These are phyloP conservation scores for Syncephalastrum contaminatum DNA, from an alignment of 371 early-diverging fungal species.

Conservation along the genomic window DNA sequence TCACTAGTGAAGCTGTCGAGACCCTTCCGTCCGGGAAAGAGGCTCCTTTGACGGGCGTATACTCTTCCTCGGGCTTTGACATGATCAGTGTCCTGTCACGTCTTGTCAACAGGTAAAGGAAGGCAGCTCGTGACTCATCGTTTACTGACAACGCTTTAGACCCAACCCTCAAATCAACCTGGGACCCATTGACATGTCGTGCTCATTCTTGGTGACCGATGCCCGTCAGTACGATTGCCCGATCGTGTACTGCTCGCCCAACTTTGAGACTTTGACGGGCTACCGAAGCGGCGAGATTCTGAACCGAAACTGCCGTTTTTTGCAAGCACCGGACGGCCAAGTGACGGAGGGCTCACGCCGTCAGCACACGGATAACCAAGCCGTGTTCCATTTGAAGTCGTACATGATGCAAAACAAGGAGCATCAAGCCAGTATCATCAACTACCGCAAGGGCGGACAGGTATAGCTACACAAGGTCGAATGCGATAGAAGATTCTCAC, in stretches of 20 bases:
- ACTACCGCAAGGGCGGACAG: conserved; percentile 69
- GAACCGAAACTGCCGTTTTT: conserved; percentile 69
- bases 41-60: conserved; percentile 31
- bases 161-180: conserved; percentile 62
- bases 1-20: no score
- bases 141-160: conserved; percentile 12
- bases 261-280: conserved; percentile 67
- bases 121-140: neutral
- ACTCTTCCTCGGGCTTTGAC: conserved; percentile 62
- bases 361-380: conserved; percentile 58
- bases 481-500: neutral
- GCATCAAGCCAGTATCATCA: conserved; percentile 65
- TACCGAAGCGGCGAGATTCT: conserved; percentile 57
- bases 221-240: conserved; percentile 52
- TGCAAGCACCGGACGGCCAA: conserved; percentile 61
- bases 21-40: no score
- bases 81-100: conserved; percentile 56
- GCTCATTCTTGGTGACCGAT: conserved; percentile 59
- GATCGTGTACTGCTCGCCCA: conserved; percentile 67
- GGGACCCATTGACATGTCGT: conserved; percentile 71
- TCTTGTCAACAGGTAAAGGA: conserved; percentile 26
- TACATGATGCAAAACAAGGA: conserved; percentile 54
- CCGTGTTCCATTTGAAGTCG: conserved; percentile 56
- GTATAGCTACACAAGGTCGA: conserved; percentile 17
- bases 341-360: conserved; percentile 53